A percentile compares a stretch with the other conserved stretches of the same genome.
Conservation (phyloP, 208 protist species). For the Naegleria lovaniensis region DNA sequence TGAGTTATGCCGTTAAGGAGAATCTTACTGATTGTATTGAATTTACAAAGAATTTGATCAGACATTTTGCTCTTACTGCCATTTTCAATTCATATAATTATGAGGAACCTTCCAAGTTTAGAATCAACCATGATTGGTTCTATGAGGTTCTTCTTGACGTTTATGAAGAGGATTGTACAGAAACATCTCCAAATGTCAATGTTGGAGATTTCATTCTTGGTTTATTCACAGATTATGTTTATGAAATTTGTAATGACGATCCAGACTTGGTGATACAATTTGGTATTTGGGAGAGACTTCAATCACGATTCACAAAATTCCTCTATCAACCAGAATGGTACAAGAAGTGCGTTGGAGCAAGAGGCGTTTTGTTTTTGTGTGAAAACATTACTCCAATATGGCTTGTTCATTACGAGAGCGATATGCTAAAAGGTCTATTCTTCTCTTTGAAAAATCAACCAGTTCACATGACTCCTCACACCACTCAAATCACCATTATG, state of each 20-base stretch:
- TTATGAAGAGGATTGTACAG: background rate
- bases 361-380: background rate
- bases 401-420: background rate
- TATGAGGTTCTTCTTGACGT: background rate
- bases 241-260: background rate
- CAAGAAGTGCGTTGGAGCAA: constrained; percentile 10
- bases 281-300: background rate
- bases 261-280: background rate
- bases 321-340: constrained; percentile 30
- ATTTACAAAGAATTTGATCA: background rate
- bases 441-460: constrained; percentile 23
- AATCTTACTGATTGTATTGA: background rate
- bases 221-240: background rate
- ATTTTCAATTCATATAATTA: background rate
- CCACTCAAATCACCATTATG: background rate
- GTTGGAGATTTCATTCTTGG: background rate
- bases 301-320: background rate
- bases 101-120: background rate
- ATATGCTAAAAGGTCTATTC: constrained; percentile 13
- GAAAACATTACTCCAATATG: background rate
- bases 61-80: background rate
- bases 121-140: background rate
- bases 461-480: background rate
- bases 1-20: background rate
- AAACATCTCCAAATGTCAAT: background rate